Conservation (phyloP, 148 eudicot species). For the Gaultheria prostrata region DNA sequence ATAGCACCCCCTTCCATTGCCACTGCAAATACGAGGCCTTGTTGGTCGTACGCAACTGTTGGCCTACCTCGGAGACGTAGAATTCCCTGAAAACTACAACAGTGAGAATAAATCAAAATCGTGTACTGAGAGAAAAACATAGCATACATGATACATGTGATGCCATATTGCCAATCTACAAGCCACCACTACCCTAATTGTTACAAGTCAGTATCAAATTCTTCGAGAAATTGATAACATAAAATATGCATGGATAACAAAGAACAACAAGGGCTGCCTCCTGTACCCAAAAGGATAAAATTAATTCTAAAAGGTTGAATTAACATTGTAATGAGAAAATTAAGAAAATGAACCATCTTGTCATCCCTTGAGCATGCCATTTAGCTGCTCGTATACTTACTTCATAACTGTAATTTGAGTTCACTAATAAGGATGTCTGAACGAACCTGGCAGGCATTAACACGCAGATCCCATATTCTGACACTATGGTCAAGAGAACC, state of each 20-base stretch:
- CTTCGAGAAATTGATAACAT: not conserved
- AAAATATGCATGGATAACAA: not conserved
- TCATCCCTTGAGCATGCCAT: not conserved
- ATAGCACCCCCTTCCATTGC: constrained; percentile 99
- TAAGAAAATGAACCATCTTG: not conserved
- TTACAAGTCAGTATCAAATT: not conserved
- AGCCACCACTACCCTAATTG: not conserved
- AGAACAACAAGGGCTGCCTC: not conserved
- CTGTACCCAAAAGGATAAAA: not conserved
- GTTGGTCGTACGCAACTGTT: constrained; percentile 97
- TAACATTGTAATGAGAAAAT: not conserved
- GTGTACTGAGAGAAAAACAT: not conserved
- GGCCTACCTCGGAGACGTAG: constrained; percentile 88
- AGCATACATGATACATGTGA: not conserved
- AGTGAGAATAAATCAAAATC: constrained; percentile 32
- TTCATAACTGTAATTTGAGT: not conserved
- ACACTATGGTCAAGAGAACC: constrained; percentile 95
- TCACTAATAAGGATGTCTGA: constrained; percentile 8
- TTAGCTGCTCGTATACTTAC: not conserved
- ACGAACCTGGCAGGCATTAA: constrained; percentile 96
- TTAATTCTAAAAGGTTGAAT: not conserved
- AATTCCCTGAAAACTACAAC: constrained; percentile 66
- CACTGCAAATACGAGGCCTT: constrained; percentile 99
- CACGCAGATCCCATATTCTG: constrained; percentile 98
- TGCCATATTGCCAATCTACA: not conserved